Evolutionary conservation across 495 filamentous ascomycete genomes (phyloP).

Genomic region (Penicillium waksmanii): DNA sequence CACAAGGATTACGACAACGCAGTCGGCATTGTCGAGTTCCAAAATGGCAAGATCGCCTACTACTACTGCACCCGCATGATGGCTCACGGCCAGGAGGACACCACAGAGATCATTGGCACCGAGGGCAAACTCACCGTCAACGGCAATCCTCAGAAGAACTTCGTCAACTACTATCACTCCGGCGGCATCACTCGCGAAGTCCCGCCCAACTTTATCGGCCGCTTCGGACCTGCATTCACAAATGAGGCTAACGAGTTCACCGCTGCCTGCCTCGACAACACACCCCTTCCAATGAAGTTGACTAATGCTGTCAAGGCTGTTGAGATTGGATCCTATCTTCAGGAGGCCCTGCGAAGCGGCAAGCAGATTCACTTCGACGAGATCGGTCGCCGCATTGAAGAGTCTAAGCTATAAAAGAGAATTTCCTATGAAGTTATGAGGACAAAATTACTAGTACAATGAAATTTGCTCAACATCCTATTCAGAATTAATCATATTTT

Average conservation of each 20-base stretch:
- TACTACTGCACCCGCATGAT: constrained; percentile 65
- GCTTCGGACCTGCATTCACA: constrained; percentile 60
- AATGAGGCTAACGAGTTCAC: constrained; percentile 62
- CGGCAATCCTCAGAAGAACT: constrained; percentile 49
- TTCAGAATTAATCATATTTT: too few relatives aligned
- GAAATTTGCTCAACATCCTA: not conserved
- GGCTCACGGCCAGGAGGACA: constrained; percentile 65
- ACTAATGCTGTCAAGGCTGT: constrained; percentile 59
- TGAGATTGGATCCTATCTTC: constrained; percentile 59
- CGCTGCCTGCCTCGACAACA: constrained; percentile 54
- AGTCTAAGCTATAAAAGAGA: constrained; percentile 26
- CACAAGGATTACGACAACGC: constrained; percentile 66
- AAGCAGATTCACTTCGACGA: constrained; percentile 58
- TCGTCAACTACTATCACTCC: constrained; percentile 52
- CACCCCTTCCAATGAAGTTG: constrained; percentile 54
- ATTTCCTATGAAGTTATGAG: not conserved
- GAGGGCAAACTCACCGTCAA: constrained; percentile 62
- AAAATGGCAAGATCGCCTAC: constrained; percentile 62
- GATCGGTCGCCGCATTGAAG: constrained; percentile 48
- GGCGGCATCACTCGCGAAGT: constrained; percentile 56
- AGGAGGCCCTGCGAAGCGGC: constrained; percentile 58
- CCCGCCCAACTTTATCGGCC: constrained; percentile 54
- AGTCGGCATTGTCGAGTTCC: constrained; percentile 66
- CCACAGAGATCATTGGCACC: constrained; percentile 67
- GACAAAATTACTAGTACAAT: not conserved